phyloP scores from a whole-genome alignment of 1,284 basidiomycete species.

The Golubevia sp. region DNA sequence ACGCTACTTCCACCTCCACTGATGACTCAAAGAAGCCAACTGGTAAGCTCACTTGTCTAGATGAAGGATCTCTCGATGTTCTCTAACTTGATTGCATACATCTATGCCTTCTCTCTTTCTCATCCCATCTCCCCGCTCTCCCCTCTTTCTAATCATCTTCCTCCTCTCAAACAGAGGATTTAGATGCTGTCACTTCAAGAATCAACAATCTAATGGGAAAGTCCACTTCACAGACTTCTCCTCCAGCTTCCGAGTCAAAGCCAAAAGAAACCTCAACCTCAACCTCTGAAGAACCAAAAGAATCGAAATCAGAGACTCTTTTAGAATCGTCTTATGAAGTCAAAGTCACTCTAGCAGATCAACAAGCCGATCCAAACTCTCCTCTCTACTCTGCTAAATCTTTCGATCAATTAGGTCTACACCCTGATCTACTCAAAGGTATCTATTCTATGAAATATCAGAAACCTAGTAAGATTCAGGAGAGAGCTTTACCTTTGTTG shows the following conservation, averaged over 20 bases:
- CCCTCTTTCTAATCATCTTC: background rate
- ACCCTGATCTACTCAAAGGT: conserved; percentile 89
- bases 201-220: background rate
- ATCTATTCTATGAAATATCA: conserved; percentile 95
- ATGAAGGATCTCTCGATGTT: background rate
- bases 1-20: too few species aligned
- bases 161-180: background rate
- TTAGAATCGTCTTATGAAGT: background rate
- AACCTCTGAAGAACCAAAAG: background rate
- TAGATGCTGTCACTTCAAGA: background rate
- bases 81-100: background rate
- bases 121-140: background rate
- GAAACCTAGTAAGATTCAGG: conserved; percentile 98
- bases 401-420: conserved; percentile 71
- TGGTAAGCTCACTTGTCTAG: background rate
- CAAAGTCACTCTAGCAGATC: conserved; percentile 94
- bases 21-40: background rate
- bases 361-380: conserved; percentile 93
- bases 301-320: background rate
- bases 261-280: background rate
- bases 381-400: conserved; percentile 91
- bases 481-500: conserved; percentile 89
- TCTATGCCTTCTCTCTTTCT: background rate
- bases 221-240: background rate
- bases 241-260: background rate